Percentiles rank a stretch among this genome's conserved stretches.
Conservation (phyloP, 116 monocot genomes). For the Dioscorea cayenensis region DNA sequence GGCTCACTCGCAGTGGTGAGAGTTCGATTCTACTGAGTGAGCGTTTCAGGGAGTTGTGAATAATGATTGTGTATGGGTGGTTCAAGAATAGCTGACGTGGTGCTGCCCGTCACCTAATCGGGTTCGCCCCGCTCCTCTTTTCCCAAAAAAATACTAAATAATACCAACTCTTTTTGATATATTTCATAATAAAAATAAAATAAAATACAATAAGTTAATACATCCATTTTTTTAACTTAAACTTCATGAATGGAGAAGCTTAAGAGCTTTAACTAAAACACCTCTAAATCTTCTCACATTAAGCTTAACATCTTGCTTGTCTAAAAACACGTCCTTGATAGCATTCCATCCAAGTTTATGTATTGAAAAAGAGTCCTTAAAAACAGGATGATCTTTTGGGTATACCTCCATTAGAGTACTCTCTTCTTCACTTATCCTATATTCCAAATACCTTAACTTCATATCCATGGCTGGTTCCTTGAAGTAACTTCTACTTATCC, state of each 20-base stretch:
- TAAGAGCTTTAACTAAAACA: slow-evolving; percentile 28
- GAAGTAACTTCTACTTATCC: slow-evolving; percentile 23
- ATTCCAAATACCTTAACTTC: slow-evolving; percentile 43
- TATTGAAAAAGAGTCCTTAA: slow-evolving; percentile 28
- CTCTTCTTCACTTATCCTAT: slow-evolving; percentile 33
- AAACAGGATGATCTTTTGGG: slow-evolving; percentile 26
- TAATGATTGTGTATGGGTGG: too few relatives aligned
- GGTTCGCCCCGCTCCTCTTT: too few relatives aligned
- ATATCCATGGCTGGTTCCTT: slow-evolving; percentile 26
- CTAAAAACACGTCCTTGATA: slow-evolving; percentile 26
- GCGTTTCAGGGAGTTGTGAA: too few relatives aligned
- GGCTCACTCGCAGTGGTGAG: too few relatives aligned
- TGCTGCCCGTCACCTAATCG: too few relatives aligned
- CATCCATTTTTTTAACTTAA: too few relatives aligned
- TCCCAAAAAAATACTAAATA: too few relatives aligned
- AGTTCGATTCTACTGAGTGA: too few relatives aligned
- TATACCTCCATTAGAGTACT: slow-evolving; percentile 39
- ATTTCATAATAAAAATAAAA: too few relatives aligned
- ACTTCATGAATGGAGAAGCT: slow-evolving; percentile 8
- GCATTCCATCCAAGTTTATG: slow-evolving; percentile 30
- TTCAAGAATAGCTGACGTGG: too few relatives aligned
- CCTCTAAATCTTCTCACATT: slow-evolving; percentile 39
- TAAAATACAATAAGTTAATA: too few relatives aligned
- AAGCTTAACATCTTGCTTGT: slow-evolving; percentile 44
- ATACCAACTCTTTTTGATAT: too few relatives aligned